A percentile compares a stretch with the other conserved stretches of the same genome.
These are phyloP conservation scores for Amanita jacksonii DNA, from an alignment of 768 basidiomycete genomes.

Conservation along the genomic window DNA sequence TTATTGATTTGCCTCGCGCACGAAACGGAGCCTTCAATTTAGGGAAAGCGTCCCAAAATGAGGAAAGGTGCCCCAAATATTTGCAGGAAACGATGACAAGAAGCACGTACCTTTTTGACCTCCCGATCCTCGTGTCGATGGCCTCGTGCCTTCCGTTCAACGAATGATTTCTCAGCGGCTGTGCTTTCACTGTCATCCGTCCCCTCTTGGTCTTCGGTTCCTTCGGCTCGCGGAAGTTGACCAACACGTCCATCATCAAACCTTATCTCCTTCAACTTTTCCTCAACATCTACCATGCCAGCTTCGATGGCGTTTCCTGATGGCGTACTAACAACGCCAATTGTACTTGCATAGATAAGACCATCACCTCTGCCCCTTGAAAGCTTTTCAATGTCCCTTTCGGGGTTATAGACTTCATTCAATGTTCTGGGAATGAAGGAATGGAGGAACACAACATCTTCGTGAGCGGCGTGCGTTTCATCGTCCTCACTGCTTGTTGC, in stretches of 20 bases:
- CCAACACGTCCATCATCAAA: background rate
- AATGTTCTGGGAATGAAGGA: conserved; percentile 91
- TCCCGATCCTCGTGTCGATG: conserved; percentile 91
- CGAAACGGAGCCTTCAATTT: too few species aligned
- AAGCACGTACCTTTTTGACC: conserved; percentile 67
- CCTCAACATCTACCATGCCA: background rate
- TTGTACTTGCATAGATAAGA: conserved; percentile 83
- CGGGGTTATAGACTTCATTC: conserved; percentile 91
- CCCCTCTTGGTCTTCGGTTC: conserved; percentile 3
- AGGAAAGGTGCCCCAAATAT: too few species aligned
- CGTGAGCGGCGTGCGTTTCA: conserved; percentile 36
- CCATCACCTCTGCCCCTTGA: conserved; percentile 57
- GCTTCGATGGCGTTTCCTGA: conserved; percentile 5
- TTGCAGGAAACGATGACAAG: background rate
- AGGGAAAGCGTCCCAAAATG: too few species aligned
- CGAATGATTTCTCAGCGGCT: conserved; percentile 25
- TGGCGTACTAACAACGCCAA: conserved; percentile 56
- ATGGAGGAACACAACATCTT: conserved; percentile 82
- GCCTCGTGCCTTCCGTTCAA: conserved; percentile 62
- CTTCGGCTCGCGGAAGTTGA: conserved; percentile 4
- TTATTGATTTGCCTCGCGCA: too few species aligned
- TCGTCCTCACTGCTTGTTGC: conserved; percentile 11
- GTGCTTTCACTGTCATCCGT: conserved; percentile 17
- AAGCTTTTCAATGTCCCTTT: conserved; percentile 78
- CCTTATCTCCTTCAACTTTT: conserved; percentile 1